These are phyloP conservation scores for Colletotrichum gigasporum DNA, from an alignment of 2,329 filamentous ascomycete species.

Conservation along the genomic window DNA sequence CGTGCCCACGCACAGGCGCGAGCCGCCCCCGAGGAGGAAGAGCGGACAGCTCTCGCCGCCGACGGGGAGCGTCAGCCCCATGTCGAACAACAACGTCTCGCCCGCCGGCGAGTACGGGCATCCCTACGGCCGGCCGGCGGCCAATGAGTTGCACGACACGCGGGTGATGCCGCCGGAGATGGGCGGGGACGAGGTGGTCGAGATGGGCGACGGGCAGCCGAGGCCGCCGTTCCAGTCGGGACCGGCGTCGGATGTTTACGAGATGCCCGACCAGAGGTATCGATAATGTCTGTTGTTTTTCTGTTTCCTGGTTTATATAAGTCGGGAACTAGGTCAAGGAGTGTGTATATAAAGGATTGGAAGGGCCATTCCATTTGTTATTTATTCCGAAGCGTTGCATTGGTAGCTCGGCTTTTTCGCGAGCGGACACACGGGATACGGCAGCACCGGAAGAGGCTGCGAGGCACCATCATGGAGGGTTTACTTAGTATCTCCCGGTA, in stretches of 20 bases:
- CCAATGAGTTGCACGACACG: conserved; percentile 23
- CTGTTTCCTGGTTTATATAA: not conserved
- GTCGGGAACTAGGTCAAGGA: not conserved
- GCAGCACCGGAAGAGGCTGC: not conserved
- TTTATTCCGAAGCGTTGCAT: not conserved
- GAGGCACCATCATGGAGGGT: not conserved
- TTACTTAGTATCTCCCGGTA: not conserved
- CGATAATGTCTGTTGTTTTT: conserved; percentile 36
- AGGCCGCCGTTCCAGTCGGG: conserved; percentile 40
- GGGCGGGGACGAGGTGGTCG: conserved; percentile 37
- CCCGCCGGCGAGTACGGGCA: conserved; percentile 11
- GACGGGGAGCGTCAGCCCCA: conserved; percentile 25
- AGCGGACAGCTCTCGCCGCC: conserved; percentile 21
- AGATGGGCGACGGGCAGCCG: conserved; percentile 43
- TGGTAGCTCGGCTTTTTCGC: not conserved
- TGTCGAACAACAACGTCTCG: conserved; percentile 20
- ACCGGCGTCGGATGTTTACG: conserved; percentile 45
- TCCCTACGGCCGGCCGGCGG: conserved; percentile 14
- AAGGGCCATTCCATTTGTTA: not conserved
- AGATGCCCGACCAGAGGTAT: conserved; percentile 52
- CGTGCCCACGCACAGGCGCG: conserved; percentile 9
- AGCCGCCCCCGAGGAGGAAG: conserved; percentile 14
- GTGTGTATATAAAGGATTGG: not conserved
- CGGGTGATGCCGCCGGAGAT: conserved; percentile 22
- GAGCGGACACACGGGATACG: not conserved